Evolutionary conservation across 208 protist genomes (phyloP), one percentile per base, ranked within the genome.

Genomic region (Wallacemonas rigidus): DNA sequence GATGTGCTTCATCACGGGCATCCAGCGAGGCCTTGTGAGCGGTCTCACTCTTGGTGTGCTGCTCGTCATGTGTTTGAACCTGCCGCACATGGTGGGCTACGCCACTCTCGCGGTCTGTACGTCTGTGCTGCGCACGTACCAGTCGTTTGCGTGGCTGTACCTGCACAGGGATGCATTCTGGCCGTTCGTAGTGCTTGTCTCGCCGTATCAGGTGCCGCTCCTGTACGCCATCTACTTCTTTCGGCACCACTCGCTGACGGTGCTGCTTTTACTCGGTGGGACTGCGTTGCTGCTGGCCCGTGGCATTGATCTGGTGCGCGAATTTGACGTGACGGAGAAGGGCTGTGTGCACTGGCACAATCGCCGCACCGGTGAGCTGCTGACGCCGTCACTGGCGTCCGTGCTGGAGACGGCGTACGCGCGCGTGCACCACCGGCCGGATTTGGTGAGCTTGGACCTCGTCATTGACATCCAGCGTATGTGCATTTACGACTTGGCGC

Each of bases 401-500:
- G 17, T 94, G 44, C 75, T 96, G 51, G 89, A 96, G 80, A 76
- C 89, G 62, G 83, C 79, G 9, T 87, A 91, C 74, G 83, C 91
- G 68, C 74, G 80, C 43, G 54, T 84, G 36, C 57, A 86, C 43
- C 67, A 76, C n/a, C 60, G 69, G 35, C 56, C 80, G 5, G 80
- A 75, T 45, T 72, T 93, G 61, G 82, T 91, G 56, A 90, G 77
- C 53, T 64, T 94, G 3, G 89, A 93, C 71, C 61, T 92, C 53
- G 63, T 77, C 51, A 81, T 94, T 51, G 86, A 96, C 76, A 75
- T 93, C 3, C 65, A 74, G 35, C 53, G 65, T 26, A 92, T 91
- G 85, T 63, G 68, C 41, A 86, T 91, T 69, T 82, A 91, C 71
- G 69, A 64, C 26, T 38, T 74, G 55, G 82, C 63, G 40, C 67